Conservation (phyloP, 495 filamentous ascomycete species). For the Elaphomyces granulatus region DNA sequence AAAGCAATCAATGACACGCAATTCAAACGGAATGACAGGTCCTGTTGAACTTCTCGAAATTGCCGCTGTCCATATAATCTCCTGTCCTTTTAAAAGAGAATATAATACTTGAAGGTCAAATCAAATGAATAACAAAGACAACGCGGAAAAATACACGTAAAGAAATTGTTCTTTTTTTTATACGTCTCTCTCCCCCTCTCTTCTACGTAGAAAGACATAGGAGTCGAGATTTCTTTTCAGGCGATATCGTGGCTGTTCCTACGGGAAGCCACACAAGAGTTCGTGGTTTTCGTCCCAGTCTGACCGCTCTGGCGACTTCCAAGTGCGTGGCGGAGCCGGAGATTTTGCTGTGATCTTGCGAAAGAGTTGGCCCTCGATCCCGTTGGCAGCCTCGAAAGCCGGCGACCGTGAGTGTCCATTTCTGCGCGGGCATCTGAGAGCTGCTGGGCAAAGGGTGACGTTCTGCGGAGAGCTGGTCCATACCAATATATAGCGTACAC, state of each 20-base stretch:
- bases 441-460: conserved; percentile 61
- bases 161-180: too few species aligned
- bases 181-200: too few species aligned
- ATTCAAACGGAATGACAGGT: too few species aligned
- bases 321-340: conserved; percentile 30
- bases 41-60: too few species aligned
- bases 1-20: too few species aligned
- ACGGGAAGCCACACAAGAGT: conserved; percentile 25
- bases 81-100: too few species aligned
- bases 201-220: too few species aligned
- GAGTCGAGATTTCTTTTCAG: too few species aligned
- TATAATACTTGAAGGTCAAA: too few species aligned
- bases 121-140: too few species aligned
- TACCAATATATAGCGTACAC: conserved; percentile 70
- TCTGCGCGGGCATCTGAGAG: conserved; percentile 41
- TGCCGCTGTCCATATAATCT: too few species aligned
- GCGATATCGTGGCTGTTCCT: conserved; percentile 17
- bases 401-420: conserved; percentile 24
- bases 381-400: conserved; percentile 23
- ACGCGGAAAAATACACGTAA: too few species aligned
- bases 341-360: conserved; percentile 35
- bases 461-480: conserved; percentile 50
- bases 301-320: conserved; percentile 28
- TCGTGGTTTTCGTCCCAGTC: conserved; percentile 19
- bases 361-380: conserved; percentile 31